Conservation (phyloP, 1,284 basidiomycete species). For the Puccinia coronata region DNA sequence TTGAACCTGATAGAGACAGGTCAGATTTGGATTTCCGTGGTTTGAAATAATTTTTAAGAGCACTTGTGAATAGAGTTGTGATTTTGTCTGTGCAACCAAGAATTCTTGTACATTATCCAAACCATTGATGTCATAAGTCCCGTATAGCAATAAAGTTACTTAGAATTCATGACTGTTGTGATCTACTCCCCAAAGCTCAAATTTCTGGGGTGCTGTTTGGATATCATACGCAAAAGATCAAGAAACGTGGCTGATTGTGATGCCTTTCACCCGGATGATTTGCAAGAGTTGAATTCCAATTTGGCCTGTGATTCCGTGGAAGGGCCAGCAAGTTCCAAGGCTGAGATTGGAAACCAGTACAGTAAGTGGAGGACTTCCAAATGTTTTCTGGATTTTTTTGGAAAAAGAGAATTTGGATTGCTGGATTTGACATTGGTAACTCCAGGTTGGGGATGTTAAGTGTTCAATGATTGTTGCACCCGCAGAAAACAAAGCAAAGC, state of each 20-base stretch:
- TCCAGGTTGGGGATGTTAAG: conserved; percentile 9
- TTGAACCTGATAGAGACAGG: conserved; percentile 9
- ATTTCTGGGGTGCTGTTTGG: neutral
- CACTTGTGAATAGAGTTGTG: neutral
- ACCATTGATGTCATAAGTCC: neutral
- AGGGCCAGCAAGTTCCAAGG: conserved; percentile 19
- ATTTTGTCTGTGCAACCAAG: neutral
- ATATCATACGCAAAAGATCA: conserved; percentile 7
- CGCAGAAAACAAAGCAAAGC: neutral
- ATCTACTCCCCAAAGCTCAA: conserved; percentile 23
- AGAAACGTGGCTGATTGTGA: conserved; percentile 13
- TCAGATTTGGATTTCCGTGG: conserved; percentile 6
- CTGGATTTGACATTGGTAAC: neutral
- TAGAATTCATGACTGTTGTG: neutral
- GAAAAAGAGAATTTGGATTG: neutral
- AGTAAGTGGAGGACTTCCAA: neutral
- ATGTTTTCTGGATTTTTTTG: neutral
- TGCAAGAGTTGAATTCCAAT: neutral
- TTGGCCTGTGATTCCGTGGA: conserved; percentile 7
- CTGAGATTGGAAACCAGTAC: neutral
- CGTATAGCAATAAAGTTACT: neutral
- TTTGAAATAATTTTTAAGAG: conserved; percentile 27
- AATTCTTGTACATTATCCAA: neutral
- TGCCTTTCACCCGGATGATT: neutral
- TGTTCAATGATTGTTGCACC: neutral